Evolutionary conservation across 768 basidiomycete genomes (phyloP).

Genomic region (Gloeostereum incarnatum): DNA sequence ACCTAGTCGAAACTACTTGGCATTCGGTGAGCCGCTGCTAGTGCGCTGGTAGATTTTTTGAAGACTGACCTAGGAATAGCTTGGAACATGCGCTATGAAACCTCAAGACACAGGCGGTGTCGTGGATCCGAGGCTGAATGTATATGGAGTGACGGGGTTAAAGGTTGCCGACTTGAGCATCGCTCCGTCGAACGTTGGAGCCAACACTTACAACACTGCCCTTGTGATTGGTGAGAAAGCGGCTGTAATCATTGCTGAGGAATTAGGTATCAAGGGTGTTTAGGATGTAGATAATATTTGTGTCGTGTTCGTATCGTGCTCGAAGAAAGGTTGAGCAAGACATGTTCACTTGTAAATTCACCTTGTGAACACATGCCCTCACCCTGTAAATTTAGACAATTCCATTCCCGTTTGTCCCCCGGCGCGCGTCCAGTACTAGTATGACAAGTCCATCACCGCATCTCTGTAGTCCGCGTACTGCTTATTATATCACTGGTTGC

Average conservation of each 20-base stretch:
- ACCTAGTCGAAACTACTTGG: conserved; percentile 31
- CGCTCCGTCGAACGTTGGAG: conserved; percentile 26
- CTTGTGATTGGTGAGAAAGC: conserved; percentile 31
- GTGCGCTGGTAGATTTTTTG: not conserved
- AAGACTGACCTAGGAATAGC: conserved; percentile 24
- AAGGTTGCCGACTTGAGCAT: conserved; percentile 42
- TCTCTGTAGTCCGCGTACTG: too few relatives aligned
- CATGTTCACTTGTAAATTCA: too few relatives aligned
- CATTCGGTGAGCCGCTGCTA: conserved; percentile 26
- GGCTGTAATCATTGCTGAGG: conserved; percentile 32
- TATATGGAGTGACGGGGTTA: conserved; percentile 48
- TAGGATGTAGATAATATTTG: too few relatives aligned
- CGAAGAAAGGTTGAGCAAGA: too few relatives aligned
- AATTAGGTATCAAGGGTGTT: conserved; percentile 11
- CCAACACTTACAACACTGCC: conserved; percentile 20
- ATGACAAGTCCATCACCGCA: too few relatives aligned
- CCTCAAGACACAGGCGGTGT: conserved; percentile 48
- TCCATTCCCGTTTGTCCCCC: too few relatives aligned
- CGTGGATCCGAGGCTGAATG: conserved; percentile 51
- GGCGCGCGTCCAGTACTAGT: too few relatives aligned
- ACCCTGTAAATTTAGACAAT: too few relatives aligned
- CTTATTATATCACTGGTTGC: too few relatives aligned
- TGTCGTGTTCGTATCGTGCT: too few relatives aligned
- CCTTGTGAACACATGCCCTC: too few relatives aligned
- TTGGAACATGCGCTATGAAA: conserved; percentile 66